Percentiles rank a stretch among this genome's conserved stretches.
These are phyloP conservation scores for Apiotrichum veenhuisii DNA, from an alignment of 1,284 basidiomycete genomes.

Conservation along the genomic window DNA sequence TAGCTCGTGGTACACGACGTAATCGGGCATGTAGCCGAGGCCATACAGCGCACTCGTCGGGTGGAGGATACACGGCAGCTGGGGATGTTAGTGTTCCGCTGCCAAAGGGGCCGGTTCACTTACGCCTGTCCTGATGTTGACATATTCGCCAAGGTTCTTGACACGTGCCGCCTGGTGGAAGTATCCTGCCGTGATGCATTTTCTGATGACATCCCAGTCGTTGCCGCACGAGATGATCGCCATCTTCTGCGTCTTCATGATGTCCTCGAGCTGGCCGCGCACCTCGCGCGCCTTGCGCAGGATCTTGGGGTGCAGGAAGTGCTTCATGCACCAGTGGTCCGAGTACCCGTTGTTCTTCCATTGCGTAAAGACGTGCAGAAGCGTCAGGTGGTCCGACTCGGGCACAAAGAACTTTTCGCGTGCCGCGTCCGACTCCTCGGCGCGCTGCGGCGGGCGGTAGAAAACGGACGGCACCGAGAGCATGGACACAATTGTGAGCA, in stretches of 20 bases:
- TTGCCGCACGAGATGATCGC: conserved; percentile 82
- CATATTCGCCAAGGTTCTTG: conserved; percentile 98
- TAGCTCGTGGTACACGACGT: conserved; percentile 94
- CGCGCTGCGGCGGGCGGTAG: conserved; percentile 88
- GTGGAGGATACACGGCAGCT: conserved; percentile 61
- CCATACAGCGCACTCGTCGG: conserved; percentile 96
- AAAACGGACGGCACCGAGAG: conserved; percentile 95
- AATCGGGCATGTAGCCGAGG: conserved; percentile 92
- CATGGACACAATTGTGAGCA: conserved; percentile 99
- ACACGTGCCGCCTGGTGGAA: conserved; percentile 98
- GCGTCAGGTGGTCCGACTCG: conserved; percentile 93
- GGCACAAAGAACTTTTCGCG: conserved; percentile 98
- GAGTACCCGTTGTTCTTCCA: conserved; percentile 93
- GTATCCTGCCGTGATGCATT: conserved; percentile 96
- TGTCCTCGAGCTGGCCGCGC: conserved; percentile 92
- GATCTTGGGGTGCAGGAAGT: conserved; percentile 95
- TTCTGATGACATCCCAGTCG: conserved; percentile 93
- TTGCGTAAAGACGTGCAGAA: conserved; percentile 94
- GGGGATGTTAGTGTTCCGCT: background rate
- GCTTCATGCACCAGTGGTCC: conserved; percentile 89
- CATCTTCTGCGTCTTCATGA: conserved; percentile 98
- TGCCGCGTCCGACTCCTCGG: conserved; percentile 94
- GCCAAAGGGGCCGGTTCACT: conserved; percentile 13
- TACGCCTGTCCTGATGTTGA: conserved; percentile 90
- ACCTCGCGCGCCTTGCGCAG: conserved; percentile 94